Percentiles rank a stretch among this genome's conserved stretches.
These are phyloP conservation scores for Austropuccinia psidii DNA, from an alignment of 1,284 basidiomycete genomes.

Conservation along the genomic window DNA sequence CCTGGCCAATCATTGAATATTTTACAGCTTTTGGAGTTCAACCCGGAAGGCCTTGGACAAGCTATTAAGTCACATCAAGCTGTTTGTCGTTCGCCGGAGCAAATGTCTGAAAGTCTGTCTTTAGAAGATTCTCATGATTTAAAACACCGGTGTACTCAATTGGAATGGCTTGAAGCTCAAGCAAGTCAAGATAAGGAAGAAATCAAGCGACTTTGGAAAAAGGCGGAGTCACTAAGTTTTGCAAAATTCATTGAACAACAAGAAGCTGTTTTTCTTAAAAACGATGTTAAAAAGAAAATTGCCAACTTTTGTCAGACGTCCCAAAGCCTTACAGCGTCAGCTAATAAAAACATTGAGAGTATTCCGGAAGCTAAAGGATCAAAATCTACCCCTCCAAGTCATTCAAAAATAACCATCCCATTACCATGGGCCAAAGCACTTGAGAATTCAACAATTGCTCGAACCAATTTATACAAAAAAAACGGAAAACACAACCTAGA, in stretches of 20 bases:
- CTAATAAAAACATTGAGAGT: neutral
- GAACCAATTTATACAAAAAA: neutral
- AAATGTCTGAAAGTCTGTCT: neutral
- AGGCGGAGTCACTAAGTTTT: neutral
- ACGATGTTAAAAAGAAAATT: too few species aligned
- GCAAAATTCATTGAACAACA: neutral
- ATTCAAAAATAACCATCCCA: neutral
- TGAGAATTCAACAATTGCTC: neutral
- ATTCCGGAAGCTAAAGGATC: neutral
- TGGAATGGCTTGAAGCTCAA: conserved; percentile 30
- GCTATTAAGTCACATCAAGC: neutral
- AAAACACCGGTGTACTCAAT: conserved; percentile 12
- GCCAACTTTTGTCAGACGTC: neutral
- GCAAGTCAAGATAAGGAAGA: conserved; percentile 21
- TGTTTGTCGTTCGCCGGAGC: neutral
- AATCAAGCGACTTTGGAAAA: conserved; percentile 5
- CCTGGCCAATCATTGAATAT: conserved; percentile 82
- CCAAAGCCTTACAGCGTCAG: neutral
- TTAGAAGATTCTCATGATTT: neutral
- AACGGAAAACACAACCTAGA: neutral
- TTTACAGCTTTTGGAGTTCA: conserved; percentile 54
- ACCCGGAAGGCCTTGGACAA: conserved; percentile 18
- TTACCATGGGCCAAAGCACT: neutral
- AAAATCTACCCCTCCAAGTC: neutral
- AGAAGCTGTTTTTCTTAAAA: too few species aligned